Conservation (phyloP, 176 grass and related monocot species). For the Poa pratensis region DNA sequence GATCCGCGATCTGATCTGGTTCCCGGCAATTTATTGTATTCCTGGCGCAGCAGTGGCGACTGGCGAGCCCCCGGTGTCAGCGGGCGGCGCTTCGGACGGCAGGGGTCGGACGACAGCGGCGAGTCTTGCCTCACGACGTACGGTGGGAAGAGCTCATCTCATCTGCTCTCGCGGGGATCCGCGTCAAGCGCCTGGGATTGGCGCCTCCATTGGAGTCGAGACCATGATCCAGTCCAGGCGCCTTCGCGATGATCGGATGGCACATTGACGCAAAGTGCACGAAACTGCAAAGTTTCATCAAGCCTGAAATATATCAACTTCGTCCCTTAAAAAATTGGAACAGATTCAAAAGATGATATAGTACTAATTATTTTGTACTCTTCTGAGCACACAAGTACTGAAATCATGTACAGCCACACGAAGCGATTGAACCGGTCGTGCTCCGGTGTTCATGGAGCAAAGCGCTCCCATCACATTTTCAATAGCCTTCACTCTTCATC, state of each 20-base stretch:
- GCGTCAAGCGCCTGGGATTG: neutral
- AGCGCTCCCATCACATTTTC: slow-evolving; percentile 23
- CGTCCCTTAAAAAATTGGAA: neutral
- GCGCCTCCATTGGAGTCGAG: neutral
- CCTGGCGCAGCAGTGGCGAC: too few species aligned
- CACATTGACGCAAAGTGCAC: neutral
- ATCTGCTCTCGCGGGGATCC: neutral
- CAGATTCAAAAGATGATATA: neutral
- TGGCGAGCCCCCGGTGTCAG: too few species aligned
- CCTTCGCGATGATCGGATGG: neutral
- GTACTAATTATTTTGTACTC: neutral
- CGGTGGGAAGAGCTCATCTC: neutral
- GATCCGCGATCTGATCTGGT: neutral
- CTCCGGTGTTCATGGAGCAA: neutral
- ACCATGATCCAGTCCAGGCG: neutral
- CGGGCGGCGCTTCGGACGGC: too few species aligned
- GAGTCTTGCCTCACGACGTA: neutral
- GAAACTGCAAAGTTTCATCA: too few species aligned
- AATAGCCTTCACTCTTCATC: neutral
- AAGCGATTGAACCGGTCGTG: neutral
- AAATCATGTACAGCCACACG: slow-evolving; percentile 24
- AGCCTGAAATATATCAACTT: neutral
- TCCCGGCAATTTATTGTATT: neutral
- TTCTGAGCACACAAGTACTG: neutral
- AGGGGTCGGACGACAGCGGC: neutral